phyloP scores from a whole-genome alignment of 768 basidiomycete genomes.

The Cyclocybe aegerita region DNA sequence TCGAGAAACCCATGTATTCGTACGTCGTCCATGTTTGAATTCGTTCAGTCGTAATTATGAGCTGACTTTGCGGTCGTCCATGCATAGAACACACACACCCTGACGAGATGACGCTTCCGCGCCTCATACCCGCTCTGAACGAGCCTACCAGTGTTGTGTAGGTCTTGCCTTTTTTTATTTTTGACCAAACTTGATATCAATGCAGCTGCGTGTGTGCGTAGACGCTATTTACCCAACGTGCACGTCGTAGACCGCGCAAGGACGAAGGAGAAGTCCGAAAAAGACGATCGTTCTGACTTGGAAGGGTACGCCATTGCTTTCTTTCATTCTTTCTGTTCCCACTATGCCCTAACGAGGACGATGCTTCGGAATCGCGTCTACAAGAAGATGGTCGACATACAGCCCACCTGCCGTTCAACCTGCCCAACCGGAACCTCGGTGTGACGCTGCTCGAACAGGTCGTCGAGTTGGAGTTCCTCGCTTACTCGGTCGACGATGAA shows the following conservation, averaged over 20 bases:
- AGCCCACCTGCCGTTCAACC: constrained; percentile 54
- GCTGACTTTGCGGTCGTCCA: neutral
- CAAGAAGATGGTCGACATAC: constrained; percentile 69
- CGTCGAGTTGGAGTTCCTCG: too few species aligned
- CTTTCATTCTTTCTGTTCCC: neutral
- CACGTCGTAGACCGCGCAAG: constrained; percentile 42
- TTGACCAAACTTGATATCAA: neutral
- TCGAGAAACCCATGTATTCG: constrained; percentile 7
- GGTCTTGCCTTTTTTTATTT: neutral
- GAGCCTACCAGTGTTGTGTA: constrained; percentile 18
- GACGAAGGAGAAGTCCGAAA: constrained; percentile 47
- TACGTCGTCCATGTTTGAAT: constrained; percentile 21
- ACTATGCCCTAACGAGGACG: neutral
- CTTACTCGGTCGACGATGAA: too few species aligned
- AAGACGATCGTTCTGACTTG: constrained; percentile 57
- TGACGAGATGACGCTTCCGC: constrained; percentile 24
- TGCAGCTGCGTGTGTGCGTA: neutral
- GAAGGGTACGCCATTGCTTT: constrained; percentile 43
- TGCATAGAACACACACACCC: constrained; percentile 9
- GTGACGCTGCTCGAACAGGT: too few species aligned
- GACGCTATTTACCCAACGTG: constrained; percentile 6
- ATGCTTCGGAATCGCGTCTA: too few species aligned
- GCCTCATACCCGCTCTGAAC: constrained; percentile 24
- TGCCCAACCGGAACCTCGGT: constrained; percentile 55
- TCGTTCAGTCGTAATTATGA: constrained; percentile 10